Percentiles rank a stretch among this genome's conserved stretches.
These are phyloP conservation scores for Trichomonascaceae sp. DNA, from an alignment of 1,139 yeast species.

Conservation along the genomic window DNA sequence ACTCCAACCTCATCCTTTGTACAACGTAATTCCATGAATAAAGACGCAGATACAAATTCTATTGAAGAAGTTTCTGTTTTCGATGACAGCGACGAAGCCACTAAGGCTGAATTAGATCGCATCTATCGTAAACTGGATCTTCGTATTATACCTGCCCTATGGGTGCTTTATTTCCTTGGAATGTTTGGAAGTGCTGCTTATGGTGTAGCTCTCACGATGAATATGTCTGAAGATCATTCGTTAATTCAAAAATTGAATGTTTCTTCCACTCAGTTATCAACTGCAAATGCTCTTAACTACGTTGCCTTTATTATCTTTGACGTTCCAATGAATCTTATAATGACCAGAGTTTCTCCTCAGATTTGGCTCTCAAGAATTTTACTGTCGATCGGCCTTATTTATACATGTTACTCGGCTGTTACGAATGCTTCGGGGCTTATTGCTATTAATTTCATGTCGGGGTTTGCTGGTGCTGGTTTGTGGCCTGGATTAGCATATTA, in stretches of 20 bases:
- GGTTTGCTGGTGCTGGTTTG: conserved; percentile 81
- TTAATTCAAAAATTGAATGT: conserved; percentile 48
- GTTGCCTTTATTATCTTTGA: conserved; percentile 82
- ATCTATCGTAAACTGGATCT: conserved; percentile 62
- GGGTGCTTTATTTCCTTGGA: conserved; percentile 73
- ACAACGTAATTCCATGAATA: not conserved
- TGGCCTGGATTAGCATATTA: conserved; percentile 94
- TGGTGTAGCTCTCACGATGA: conserved; percentile 81
- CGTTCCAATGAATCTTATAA: conserved; percentile 77
- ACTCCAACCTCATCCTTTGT: not conserved
- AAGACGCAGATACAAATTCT: not conserved
- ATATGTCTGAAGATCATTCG: conserved; percentile 56
- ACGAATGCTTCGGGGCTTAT: conserved; percentile 51
- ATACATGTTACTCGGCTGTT: conserved; percentile 63
- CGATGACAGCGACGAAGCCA: conserved; percentile 4
- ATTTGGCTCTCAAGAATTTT: conserved; percentile 80
- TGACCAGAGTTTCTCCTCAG: conserved; percentile 82
- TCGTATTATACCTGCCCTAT: conserved; percentile 75
- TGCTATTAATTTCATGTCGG: conserved; percentile 69
- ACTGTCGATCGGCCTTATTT: conserved; percentile 68
- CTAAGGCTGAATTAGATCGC: conserved; percentile 41
- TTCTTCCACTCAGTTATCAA: conserved; percentile 53
- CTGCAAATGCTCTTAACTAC: conserved; percentile 75
- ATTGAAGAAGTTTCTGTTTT: conserved; percentile 5
- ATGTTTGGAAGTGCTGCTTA: conserved; percentile 75